A percentile compares a stretch with the other conserved stretches of the same genome.
These are phyloP conservation scores for Brassica hybrid DNA, from an alignment of 441 rosid species.

Conservation along the genomic window DNA sequence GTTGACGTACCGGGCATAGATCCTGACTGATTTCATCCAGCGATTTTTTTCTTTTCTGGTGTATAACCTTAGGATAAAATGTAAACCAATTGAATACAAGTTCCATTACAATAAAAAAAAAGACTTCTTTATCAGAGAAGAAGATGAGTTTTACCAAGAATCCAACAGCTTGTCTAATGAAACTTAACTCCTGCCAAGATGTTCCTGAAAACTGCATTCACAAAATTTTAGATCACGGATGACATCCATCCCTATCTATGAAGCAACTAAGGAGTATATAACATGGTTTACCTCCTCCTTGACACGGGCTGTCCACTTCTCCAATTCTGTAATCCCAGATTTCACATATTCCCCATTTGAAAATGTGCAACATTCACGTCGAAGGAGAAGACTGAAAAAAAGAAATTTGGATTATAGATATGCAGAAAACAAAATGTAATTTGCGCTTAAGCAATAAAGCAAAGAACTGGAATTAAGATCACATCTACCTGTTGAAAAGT, in stretches of 20 bases:
- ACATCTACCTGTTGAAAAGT: conserved; percentile 88
- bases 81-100: conserved; percentile 12
- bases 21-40: conserved; percentile 91
- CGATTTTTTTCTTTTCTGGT: conserved; percentile 94
- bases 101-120: conserved; percentile 5
- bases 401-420: conserved; percentile 34
- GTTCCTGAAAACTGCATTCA: conserved; percentile 89
- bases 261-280: conserved; percentile 22
- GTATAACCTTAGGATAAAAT: conserved; percentile 71
- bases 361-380: conserved; percentile 99
- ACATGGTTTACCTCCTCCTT: conserved; percentile 75
- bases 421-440: conserved; percentile 19
- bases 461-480: conserved; percentile 11
- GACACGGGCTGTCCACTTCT: conserved; percentile 88
- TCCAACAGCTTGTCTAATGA: conserved; percentile 98
- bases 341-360: conserved; percentile 98
- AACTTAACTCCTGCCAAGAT: conserved; percentile 97
- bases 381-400: conserved; percentile 76
- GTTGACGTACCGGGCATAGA: conserved; percentile 78
- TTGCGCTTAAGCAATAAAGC: conserved; percentile 2
- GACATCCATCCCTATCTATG: conserved; percentile 8
- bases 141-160: conserved; percentile 71
- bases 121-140: conserved; percentile 18
- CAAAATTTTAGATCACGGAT: conserved; percentile 44
- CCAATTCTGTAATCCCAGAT: conserved; percentile 95